Evolutionary conservation across 176 grass and related monocot genomes (phyloP).

Genomic region (Hyparrhenia diplandra): DNA sequence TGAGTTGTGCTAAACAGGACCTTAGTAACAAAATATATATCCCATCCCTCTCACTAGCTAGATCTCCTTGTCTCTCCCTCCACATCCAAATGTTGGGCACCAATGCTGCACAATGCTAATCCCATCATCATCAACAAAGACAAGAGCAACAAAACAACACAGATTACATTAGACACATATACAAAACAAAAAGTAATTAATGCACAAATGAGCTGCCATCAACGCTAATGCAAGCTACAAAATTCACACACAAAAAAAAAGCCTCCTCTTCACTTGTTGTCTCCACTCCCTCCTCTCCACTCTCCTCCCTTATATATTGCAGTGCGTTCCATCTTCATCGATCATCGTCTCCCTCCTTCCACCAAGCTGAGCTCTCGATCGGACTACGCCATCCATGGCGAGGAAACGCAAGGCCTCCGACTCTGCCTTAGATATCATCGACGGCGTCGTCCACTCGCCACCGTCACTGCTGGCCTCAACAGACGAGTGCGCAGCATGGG

Average conservation of each 20-base stretch:
- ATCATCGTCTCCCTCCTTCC: neutral
- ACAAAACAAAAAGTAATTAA: neutral
- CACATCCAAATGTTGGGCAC: neutral
- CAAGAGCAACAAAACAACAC: neutral
- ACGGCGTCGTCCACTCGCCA: neutral
- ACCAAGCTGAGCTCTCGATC: neutral
- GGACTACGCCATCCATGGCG: conserved; percentile 21
- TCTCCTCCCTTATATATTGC: conserved; percentile 20
- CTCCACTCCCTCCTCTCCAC: neutral
- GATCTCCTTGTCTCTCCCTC: conserved; percentile 14
- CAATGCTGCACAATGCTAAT: neutral
- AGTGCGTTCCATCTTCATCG: neutral
- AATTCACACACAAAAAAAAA: neutral
- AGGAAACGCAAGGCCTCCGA: conserved; percentile 37
- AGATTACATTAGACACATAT: neutral
- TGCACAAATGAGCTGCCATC: neutral
- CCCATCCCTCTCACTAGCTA: conserved; percentile 25
- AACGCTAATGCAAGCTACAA: neutral
- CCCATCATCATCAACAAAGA: neutral
- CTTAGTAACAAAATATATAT: neutral
- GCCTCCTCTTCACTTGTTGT: neutral
- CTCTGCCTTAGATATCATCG: neutral
- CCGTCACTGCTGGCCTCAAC: neutral
- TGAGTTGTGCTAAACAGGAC: no score
- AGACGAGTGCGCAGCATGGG: conserved; percentile 2